Base-by-base conservation (phyloP, 176 grass and related monocot species). In the Ensete glaucum region DNA sequence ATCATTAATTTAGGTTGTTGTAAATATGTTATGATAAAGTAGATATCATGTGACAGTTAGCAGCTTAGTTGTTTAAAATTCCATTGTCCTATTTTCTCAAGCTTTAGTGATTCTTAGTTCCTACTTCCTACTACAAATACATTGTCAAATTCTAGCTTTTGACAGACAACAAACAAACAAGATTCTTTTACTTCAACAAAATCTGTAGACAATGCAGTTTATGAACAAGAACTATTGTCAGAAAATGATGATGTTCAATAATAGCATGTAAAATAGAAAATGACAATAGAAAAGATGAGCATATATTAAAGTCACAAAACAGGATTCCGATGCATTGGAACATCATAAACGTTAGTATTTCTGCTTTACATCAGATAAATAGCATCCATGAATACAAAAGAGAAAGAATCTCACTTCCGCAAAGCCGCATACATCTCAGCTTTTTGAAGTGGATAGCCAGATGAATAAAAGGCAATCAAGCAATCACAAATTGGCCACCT, bases 401-500 rank as follows among this genome's bases (percentile, higher is more conserved):
- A n/a, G 66, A 51, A 89, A 73, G 54, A 13, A 67, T 70, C 78
- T 79, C 58, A 97, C 93, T 90, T 97, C 69, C 88, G 87, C 53
- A 93, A 72, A 83, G 80, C 81, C 20, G 85, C 88, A 78, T 93
- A 97, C 78, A 72, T 87, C 85, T 93, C 85, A 48, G 85, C 85
- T 82, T 97, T 97, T 90, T 97, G 60, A 65, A 97, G 82, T 77
- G 93, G 90, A 85, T 97, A 97, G 55, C 93, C 93, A 65, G 85
- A 64, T 51, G 93, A 97, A 74, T 90, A 97, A 67, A 97, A 97
- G 48, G 93, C 93, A 62, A 97, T 88, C 76, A 97, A 85, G 82
- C 90, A 97, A 68, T 93, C 93, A 78, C 88, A 97, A 67, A 93
- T 71, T 76, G 90, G 93, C 93, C 93, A 97, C 48, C 93, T 97